Conservation (phyloP, 495 filamentous ascomycete species). For the Achaetomiella virescens region DNA sequence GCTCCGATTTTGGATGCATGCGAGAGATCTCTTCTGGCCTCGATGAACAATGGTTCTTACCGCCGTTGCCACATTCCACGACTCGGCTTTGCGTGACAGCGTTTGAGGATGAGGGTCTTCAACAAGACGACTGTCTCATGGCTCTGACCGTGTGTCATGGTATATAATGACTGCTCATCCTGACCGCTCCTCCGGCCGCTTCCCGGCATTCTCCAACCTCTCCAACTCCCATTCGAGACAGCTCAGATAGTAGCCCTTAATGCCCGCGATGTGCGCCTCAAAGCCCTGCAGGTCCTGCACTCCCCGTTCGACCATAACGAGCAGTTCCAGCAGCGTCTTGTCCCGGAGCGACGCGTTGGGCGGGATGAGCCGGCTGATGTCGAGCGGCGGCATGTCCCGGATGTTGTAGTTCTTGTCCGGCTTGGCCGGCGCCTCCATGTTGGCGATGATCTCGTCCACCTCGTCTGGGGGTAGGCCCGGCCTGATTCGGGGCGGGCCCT, state of each 20-base stretch:
- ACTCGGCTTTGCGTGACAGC: background rate
- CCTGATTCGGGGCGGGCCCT: constrained; percentile 31
- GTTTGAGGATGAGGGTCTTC: too few species aligned
- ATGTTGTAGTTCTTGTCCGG: constrained; percentile 23
- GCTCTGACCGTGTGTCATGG: too few species aligned
- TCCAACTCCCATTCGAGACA: constrained; percentile 23
- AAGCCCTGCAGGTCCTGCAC: constrained; percentile 17
- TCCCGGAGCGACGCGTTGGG: constrained; percentile 16
- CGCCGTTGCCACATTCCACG: constrained; percentile 51
- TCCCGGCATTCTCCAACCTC: constrained; percentile 15
- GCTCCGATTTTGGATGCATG: constrained; percentile 58
- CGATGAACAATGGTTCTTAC: constrained; percentile 53
- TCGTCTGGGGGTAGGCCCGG: constrained; percentile 16
- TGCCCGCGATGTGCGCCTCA: constrained; percentile 14
- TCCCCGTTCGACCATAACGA: constrained; percentile 17
- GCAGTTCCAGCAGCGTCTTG: constrained; percentile 16
- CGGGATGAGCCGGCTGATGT: background rate
- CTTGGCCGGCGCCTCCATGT: constrained; percentile 24
- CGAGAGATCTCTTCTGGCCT: constrained; percentile 41
- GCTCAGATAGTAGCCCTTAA: constrained; percentile 17
- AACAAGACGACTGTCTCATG: too few species aligned
- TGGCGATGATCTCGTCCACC: constrained; percentile 21
- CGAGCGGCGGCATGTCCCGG: background rate
- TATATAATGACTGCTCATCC: too few species aligned
- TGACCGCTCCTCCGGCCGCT: constrained; percentile 21